These are phyloP conservation scores for Geranomyces variabilis DNA, from an alignment of 192 early-diverging fungal genomes.

Conservation along the genomic window DNA sequence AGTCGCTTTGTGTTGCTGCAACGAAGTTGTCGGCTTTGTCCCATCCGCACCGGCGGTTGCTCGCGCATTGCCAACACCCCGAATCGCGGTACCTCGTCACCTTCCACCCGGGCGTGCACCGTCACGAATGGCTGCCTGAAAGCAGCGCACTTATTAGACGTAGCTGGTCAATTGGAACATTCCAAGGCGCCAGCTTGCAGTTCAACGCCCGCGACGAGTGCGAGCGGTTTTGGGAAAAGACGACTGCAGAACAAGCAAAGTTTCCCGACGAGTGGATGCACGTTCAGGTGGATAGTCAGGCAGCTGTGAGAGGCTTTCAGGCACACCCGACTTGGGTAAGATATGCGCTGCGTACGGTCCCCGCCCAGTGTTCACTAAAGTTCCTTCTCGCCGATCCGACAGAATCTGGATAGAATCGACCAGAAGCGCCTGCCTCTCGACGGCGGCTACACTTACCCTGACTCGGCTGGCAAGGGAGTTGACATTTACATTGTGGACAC, in stretches of 20 bases:
- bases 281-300: neutral
- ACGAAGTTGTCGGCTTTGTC: neutral
- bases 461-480: slow-evolving; percentile 66
- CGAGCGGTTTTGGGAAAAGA: neutral
- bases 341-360: neutral
- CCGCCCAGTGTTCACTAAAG: too few relatives aligned
- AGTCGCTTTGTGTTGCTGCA: too few relatives aligned
- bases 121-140: neutral
- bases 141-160: neutral
- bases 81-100: slow-evolving; percentile 10
- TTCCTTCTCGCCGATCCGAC: too few relatives aligned
- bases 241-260: neutral
- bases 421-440: slow-evolving; percentile 23
- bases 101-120: neutral
- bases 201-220: neutral
- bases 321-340: slow-evolving; percentile 1
- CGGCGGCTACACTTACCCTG: slow-evolving; percentile 26
- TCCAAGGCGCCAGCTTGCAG: slow-evolving; percentile 1
- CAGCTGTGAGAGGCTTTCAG: neutral
- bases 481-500: slow-evolving; percentile 91
- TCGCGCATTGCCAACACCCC: neutral
- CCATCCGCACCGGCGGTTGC: neutral
- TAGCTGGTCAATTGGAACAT: neutral
- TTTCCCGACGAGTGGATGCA: slow-evolving; percentile 1
- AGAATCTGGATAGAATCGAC: slow-evolving; percentile 41